phyloP scores from a whole-genome alignment of 1,139 yeast genomes.

The Saccharomyces hybrid region DNA sequence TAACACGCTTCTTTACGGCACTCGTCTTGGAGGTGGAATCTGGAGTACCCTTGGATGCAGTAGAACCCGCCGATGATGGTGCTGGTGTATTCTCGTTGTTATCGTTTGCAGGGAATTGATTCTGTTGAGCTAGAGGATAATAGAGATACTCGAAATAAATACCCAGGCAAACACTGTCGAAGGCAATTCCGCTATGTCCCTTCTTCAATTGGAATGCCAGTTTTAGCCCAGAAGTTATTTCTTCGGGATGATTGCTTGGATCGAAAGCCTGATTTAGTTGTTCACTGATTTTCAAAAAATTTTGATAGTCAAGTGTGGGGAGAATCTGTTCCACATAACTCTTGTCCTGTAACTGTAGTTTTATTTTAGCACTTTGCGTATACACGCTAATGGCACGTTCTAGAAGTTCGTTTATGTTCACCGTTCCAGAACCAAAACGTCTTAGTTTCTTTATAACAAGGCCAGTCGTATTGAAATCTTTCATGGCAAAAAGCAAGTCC shows the following conservation, averaged over 20 bases:
- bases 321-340: slow-evolving; percentile 22
- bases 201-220: slow-evolving; percentile 28
- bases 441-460: slow-evolving; percentile 62
- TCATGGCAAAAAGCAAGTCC: slow-evolving; percentile 44
- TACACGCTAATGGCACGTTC: slow-evolving; percentile 23
- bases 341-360: slow-evolving; percentile 22
- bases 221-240: slow-evolving; percentile 19
- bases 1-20: slow-evolving; percentile 25
- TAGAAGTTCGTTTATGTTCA: slow-evolving; percentile 25
- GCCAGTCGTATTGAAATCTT: slow-evolving; percentile 54
- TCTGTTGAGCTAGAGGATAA: slow-evolving; percentile 13
- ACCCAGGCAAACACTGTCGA: slow-evolving; percentile 28
- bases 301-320: slow-evolving; percentile 22
- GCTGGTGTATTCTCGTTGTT: background rate
- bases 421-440: slow-evolving; percentile 68
- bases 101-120: background rate
- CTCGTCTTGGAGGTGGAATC: slow-evolving; percentile 7
- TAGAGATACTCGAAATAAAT: slow-evolving; percentile 28
- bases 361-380: slow-evolving; percentile 15
- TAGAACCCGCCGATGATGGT: background rate
- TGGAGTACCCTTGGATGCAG: slow-evolving; percentile 1
- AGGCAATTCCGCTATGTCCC: slow-evolving; percentile 29
- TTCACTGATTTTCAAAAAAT: slow-evolving; percentile 20
- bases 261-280: slow-evolving; percentile 17
- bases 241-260: slow-evolving; percentile 12